Evolutionary conservation across 1,139 yeast species (phyloP), one percentile per base, ranked within the genome.

Genomic region (Scheffersomyces segobiensis): DNA sequence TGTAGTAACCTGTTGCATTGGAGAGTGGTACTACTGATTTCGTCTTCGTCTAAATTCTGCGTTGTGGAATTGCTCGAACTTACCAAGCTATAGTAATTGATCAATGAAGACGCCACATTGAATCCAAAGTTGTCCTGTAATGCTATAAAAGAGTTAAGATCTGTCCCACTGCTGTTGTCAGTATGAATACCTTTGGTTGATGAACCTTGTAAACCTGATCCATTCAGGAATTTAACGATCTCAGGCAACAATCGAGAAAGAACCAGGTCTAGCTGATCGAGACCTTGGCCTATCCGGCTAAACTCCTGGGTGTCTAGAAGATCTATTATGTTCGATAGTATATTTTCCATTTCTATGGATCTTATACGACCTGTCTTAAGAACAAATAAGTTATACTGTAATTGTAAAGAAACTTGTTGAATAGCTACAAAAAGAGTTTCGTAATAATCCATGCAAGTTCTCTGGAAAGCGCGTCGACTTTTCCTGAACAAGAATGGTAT

Each of bases 91-190:
- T 76, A 73, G 49, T 68, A 65, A 50, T 64, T 67, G 5, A 80
- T 64, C 55, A 85, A 65, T 48, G 77, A 71, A 18, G 73, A 65
- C 0, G 81, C 78, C 6, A 87, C 58, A 61, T 87, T 87, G 65
- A 72, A 82, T 58, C 78, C 78, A 67, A 84, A 80, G 52, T 70
- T 71, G 62, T 85, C 85, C 68, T 87, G 92, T 14, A 84, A 71
- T n/a, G 64, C 65, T 7, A 79, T 60, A 60, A 86, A 84, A 55
- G 77, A 74, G 1, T 75, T 74, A 57, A 83, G 55, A 14, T 8
- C 12, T 32, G 17, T 32, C 12, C 42, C 42, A 7, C 52, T 50
- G 32, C 52, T 52, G 46, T 55, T 10, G 49, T 52, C n/a, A 48
- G 50, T 10, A 14, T 20, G 24, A 5, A 24, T 48, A 17, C 26